Conservation (phyloP, 2,329 filamentous ascomycete genomes). For the Penicillium verrucosum region DNA sequence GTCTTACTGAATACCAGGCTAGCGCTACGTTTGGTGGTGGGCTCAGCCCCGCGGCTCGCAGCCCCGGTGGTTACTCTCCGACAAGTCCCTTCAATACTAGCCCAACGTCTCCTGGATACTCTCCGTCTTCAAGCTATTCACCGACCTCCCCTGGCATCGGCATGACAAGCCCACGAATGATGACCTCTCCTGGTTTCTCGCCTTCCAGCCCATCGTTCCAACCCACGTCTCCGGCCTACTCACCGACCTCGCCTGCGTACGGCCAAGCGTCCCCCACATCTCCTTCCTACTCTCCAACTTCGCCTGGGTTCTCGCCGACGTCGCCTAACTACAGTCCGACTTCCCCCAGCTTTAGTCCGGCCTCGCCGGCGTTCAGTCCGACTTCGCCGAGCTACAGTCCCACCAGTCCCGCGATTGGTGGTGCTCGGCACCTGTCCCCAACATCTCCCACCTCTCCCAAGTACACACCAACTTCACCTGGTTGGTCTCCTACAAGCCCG, state of each 20-base stretch:
- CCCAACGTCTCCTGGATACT: conserved; percentile 67
- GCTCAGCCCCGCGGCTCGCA: conserved; percentile 65
- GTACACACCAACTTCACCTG: conserved; percentile 57
- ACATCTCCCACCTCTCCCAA: conserved; percentile 51
- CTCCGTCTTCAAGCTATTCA: conserved; percentile 63
- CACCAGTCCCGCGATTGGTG: conserved; percentile 49
- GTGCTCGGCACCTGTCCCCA: conserved; percentile 42
- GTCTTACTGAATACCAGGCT: conserved; percentile 65
- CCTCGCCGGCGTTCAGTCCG: conserved; percentile 52
- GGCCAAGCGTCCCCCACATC: conserved; percentile 65
- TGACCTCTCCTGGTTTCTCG: conserved; percentile 54
- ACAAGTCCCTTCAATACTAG: conserved; percentile 74
- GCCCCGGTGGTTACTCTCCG: conserved; percentile 61
- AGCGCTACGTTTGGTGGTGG: conserved; percentile 48
- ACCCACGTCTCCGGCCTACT: conserved; percentile 63
- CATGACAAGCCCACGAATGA: conserved; percentile 56
- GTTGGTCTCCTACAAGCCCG: conserved; percentile 48
- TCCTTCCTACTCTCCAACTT: conserved; percentile 53
- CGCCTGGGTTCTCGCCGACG: conserved; percentile 56
- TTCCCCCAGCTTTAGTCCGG: conserved; percentile 55
- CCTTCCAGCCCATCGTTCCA: conserved; percentile 54
- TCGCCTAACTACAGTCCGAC: conserved; percentile 61
- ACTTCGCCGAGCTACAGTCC: conserved; percentile 59
- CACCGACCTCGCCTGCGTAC: conserved; percentile 69
- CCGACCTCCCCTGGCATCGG: conserved; percentile 69